Base-by-base conservation (phyloP, 768 basidiomycete species). In the Suillus discolor region DNA sequence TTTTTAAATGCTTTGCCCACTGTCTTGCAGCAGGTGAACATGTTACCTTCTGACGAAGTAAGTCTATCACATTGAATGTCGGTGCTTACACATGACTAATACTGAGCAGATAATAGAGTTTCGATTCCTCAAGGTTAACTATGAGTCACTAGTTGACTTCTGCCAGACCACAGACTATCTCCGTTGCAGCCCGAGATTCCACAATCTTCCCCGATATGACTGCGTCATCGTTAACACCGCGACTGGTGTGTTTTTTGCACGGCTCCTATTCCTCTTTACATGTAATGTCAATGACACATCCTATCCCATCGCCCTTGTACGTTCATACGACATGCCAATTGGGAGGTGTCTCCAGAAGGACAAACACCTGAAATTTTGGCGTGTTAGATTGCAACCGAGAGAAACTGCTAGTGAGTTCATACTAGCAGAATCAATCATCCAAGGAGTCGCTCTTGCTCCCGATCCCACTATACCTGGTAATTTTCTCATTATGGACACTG, bases 131-230 rank as follows among this genome's bases (percentile, higher is more conserved):
- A 70, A 68, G 44, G 72, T 76, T 34, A 67, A 71, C 57, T 79
- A 74, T 57, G 69, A 71, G 31, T 77, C 74, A 6, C 60, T 53
- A 3, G 67, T 74, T 13, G 71, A 75, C 67, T 79, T 77, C 77
- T 57, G 63, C 6, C 45, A 67, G 16, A 67, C 68, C 13, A 69
- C 65, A 1, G 72, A 80, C 64, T 70, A 73, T 49, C 66, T 80
- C 5, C 68, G 70, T 13, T 75, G 74, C 65, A 78, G 72, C 57
- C 75, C 74, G 23, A 60, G 63, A 0, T 80, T 79, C 65, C 69
- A 75, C 61, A 59, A 70, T 13, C 44, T 60, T 5, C 72, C 74
- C 23, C 73, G 70, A 2, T 77, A 73, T 63, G 73, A 77, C 63
- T 74, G 41, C 63, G 4, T 39, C 20, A 66, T 79, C 34, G 47